These are phyloP conservation scores for Hypoxylon sp. DNA, from an alignment of 2,329 filamentous ascomycete species.

Conservation along the genomic window DNA sequence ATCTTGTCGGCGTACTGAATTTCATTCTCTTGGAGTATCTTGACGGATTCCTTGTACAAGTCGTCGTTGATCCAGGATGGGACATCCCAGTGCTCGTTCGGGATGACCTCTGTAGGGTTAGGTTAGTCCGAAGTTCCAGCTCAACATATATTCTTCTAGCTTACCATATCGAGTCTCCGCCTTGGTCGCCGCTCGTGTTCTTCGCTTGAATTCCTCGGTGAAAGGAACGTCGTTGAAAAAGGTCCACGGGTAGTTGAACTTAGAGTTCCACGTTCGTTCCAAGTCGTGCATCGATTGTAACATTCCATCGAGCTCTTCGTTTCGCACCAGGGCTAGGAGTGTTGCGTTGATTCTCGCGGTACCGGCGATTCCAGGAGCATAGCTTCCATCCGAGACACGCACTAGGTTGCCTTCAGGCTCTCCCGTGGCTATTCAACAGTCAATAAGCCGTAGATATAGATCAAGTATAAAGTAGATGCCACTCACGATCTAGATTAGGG, in stretches of 20 bases:
- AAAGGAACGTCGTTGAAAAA: conserved; percentile 99
- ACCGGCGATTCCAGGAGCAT: conserved; percentile 76
- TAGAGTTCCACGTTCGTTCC: conserved; percentile 94
- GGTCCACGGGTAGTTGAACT: conserved; percentile 99
- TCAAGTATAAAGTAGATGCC: conserved; percentile 2
- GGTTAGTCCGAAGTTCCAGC: conserved; percentile 40
- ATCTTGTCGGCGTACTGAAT: conserved; percentile 90
- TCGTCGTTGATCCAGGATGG: conserved; percentile 93
- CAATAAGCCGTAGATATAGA: conserved; percentile 11
- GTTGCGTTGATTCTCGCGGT: conserved; percentile 92
- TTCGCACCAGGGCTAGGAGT: conserved; percentile 88
- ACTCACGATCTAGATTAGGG: conserved; percentile 85
- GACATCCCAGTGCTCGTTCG: conserved; percentile 92
- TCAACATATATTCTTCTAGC: conserved; percentile 1
- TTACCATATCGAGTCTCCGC: conserved; percentile 86
- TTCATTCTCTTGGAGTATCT: conserved; percentile 81
- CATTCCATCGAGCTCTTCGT: conserved; percentile 86
- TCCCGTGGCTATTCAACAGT: conserved; percentile 69
- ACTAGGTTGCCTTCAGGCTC: conserved; percentile 82
- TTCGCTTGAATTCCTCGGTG: conserved; percentile 87
- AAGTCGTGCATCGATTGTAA: conserved; percentile 89
- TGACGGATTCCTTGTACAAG: conserved; percentile 83
- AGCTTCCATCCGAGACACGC: conserved; percentile 75
- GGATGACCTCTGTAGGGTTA: conserved; percentile 76
- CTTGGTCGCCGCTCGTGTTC: conserved; percentile 83